Conservation (phyloP, 2,329 filamentous ascomycete genomes). For the Aureobasidium mangrovei region DNA sequence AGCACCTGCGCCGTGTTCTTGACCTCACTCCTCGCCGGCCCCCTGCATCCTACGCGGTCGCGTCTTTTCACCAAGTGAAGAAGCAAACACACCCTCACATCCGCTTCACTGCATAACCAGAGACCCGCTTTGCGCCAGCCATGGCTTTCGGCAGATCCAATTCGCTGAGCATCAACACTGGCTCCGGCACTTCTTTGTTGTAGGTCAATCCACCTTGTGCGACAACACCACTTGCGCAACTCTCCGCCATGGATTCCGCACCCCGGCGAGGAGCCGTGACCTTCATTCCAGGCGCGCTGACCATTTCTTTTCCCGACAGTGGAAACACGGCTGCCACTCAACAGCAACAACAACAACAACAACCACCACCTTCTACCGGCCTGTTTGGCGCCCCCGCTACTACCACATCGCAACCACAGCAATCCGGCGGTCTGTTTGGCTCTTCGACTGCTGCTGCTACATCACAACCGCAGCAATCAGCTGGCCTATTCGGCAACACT, state of each 20-base stretch:
- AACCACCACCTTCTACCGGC: slow-evolving; percentile 15
- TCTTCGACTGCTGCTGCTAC: slow-evolving; percentile 15
- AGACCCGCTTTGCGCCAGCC: not conserved
- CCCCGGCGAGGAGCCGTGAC: not conserved
- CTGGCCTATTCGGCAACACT: slow-evolving; percentile 20
- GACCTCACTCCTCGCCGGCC: not conserved
- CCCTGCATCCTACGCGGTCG: not conserved
- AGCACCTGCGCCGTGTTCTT: too few relatives aligned
- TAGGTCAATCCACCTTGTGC: slow-evolving; percentile 18
- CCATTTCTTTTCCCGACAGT: slow-evolving; percentile 2
- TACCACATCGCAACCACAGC: slow-evolving; percentile 18
- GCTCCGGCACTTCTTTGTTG: slow-evolving; percentile 33
- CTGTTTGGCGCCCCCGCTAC: slow-evolving; percentile 20
- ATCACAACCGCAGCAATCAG: slow-evolving; percentile 19
- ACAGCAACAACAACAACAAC: not conserved
- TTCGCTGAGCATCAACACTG: slow-evolving; percentile 44
- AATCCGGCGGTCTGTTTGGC: slow-evolving; percentile 23
- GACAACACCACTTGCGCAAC: not conserved
- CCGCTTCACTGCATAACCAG: not conserved
- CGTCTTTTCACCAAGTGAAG: not conserved
- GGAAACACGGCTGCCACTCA: not conserved
- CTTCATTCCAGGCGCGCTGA: slow-evolving; percentile 10
- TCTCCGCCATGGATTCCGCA: not conserved
- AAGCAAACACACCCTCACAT: slow-evolving; percentile 1
- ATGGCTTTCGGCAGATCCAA: slow-evolving; percentile 32